Conservation (phyloP, 2,329 filamentous ascomycete genomes). For the Elsinoe fawcettii region DNA sequence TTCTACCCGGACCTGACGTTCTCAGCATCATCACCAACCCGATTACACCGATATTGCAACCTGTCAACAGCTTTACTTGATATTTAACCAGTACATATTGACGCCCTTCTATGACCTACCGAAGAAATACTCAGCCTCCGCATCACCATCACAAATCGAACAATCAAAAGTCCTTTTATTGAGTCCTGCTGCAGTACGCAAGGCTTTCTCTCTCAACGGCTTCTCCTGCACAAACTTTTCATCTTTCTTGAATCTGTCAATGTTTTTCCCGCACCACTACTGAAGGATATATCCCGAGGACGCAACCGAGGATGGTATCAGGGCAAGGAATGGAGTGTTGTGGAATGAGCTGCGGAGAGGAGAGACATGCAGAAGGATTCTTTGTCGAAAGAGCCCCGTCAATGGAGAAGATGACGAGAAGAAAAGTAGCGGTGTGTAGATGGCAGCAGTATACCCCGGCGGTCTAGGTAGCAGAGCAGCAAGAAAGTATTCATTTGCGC, state of each 20-base stretch:
- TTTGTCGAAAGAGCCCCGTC: background rate
- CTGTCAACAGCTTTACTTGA: constrained; percentile 5
- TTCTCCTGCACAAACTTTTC: constrained; percentile 1
- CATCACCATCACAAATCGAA: background rate
- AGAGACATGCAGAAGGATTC: background rate
- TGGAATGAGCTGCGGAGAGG: constrained; percentile 1
- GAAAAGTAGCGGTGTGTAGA: background rate
- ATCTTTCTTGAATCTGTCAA: constrained; percentile 5
- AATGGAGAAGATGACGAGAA: background rate
- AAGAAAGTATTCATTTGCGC: constrained; percentile 1
- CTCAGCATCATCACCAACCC: background rate
- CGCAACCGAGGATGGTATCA: constrained; percentile 3
- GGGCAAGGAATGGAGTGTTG: background rate
- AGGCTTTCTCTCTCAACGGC: background rate
- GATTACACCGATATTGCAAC: background rate
- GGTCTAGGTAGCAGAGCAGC: constrained; percentile 2
- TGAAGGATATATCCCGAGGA: constrained; percentile 12
- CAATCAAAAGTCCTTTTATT: constrained; percentile 3
- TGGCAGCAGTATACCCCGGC: constrained; percentile 10
- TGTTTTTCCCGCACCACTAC: background rate
- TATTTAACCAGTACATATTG: constrained; percentile 11
- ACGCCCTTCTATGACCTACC: background rate
- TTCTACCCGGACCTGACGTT: constrained; percentile 4
- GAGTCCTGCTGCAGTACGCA: background rate
- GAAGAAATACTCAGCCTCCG: background rate